A percentile compares a stretch with the other conserved stretches of the same genome.
These are phyloP conservation scores for Chalciporus sphaerocephalus DNA, from an alignment of 768 basidiomycete species.

Conservation along the genomic window DNA sequence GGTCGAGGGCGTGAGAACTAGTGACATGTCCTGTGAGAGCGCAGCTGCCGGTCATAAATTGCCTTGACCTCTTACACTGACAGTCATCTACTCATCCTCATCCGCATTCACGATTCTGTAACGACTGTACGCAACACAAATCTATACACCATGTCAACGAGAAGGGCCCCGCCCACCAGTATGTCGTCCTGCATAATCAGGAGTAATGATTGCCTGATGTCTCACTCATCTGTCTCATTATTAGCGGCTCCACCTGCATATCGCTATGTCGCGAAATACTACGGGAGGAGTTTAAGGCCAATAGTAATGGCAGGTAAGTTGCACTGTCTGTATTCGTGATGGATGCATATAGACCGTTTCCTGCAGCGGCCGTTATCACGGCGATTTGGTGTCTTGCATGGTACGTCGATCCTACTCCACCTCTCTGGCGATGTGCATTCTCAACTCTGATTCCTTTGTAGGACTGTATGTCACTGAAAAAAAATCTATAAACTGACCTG, in stretches of 20 bases:
- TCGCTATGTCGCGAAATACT: constrained; percentile 54
- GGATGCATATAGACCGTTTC: background rate
- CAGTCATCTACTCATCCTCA: background rate
- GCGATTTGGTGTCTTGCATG: constrained; percentile 60
- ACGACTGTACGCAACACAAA: background rate
- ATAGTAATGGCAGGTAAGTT: constrained; percentile 47
- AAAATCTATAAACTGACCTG: background rate
- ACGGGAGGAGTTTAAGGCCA: constrained; percentile 56
- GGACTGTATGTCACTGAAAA: constrained; percentile 19
- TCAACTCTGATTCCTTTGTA: background rate
- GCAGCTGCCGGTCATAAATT: background rate
- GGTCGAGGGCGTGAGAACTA: no score
- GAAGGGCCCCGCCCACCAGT: constrained; percentile 15
- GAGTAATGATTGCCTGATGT: background rate
- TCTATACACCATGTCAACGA: constrained; percentile 11
- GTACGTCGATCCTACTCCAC: constrained; percentile 39
- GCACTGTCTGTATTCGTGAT: constrained; percentile 1
- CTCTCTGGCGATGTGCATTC: background rate
- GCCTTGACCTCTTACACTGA: background rate
- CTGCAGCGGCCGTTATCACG: constrained; percentile 38
- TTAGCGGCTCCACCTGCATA: constrained; percentile 51
- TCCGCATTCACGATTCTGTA: background rate
- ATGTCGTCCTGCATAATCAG: background rate
- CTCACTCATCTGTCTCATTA: background rate
- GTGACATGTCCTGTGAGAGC: no score